Percentiles rank a stretch among this genome's conserved stretches.
These are phyloP conservation scores for Papiliotrema fonsecae DNA, from an alignment of 1,284 basidiomycete species.

Conservation along the genomic window DNA sequence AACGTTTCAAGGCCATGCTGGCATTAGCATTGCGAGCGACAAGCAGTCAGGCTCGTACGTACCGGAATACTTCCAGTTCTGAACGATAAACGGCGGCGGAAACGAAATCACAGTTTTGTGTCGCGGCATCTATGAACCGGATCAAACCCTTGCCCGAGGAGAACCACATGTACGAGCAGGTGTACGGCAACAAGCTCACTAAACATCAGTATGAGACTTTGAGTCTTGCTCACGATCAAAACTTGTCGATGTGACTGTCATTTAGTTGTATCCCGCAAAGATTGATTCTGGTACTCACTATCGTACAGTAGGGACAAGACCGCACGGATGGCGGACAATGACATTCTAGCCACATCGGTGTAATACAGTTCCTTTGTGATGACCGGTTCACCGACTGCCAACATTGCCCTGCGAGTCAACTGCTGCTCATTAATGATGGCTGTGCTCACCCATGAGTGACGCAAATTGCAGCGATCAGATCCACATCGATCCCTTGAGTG, in stretches of 20 bases:
- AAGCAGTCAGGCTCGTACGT: conserved; percentile 3
- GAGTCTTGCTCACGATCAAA: conserved; percentile 30
- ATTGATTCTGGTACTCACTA: conserved; percentile 25
- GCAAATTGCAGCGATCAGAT: conserved; percentile 29
- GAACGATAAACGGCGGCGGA: conserved; percentile 32
- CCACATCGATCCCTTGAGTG: conserved; percentile 21
- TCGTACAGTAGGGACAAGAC: conserved; percentile 40
- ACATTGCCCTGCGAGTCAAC: conserved; percentile 14
- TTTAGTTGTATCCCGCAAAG: conserved; percentile 1
- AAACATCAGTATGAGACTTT: not conserved
- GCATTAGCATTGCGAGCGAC: not conserved
- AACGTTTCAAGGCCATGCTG: conserved; percentile 20
- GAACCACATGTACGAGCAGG: conserved; percentile 25
- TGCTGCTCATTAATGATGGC: not conserved
- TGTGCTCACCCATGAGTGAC: conserved; percentile 25
- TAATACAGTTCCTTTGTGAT: conserved; percentile 36
- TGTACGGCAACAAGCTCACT: conserved; percentile 33
- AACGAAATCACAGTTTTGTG: conserved; percentile 19
- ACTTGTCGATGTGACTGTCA: conserved; percentile 32
- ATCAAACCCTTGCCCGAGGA: conserved; percentile 23
- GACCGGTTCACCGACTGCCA: conserved; percentile 34
- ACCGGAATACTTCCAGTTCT: conserved; percentile 38
- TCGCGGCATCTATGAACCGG: conserved; percentile 35
- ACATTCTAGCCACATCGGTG: conserved; percentile 31
- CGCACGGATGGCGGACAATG: conserved; percentile 37